Evolutionary conservation across 140 eudicot genomes (phyloP), one percentile per base, ranked within the genome.

Genomic region (Erigeron philadelphicus): DNA sequence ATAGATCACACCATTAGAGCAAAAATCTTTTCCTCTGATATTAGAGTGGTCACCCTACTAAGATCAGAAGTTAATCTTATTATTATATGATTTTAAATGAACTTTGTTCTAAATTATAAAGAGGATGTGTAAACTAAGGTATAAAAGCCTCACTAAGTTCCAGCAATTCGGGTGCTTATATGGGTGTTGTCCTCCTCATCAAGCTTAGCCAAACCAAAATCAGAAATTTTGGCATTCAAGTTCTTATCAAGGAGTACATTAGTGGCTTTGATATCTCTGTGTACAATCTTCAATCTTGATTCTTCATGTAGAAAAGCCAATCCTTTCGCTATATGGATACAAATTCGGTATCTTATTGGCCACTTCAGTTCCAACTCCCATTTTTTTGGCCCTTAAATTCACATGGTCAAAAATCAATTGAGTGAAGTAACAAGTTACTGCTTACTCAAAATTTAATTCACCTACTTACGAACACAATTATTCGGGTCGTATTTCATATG

Each of bases 151-250:
- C 56, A 88, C 95, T 43, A 79, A 40, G 95, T 88, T 69, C 95
- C 95, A 55, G 92, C 95, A 16, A 88, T 61, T 2, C 95, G 83
- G 49, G 95, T 88, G 87, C 87, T 88, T 44, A 88, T 88, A 68
- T 88, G 95, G 25, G 95, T 83, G 71, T 85, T 66, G 8, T 85
- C 92, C 58, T 85, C 89, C 64, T 88, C 95, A 73, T 88, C 95
- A 74, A 88, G 89, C 77, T 81, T 88, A 59, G 95, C 95, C 54
- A 85, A 79, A 56, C 95, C 95, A 54, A 88, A 88, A 72, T 88
- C 95, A 11, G 95, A 88, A 64, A 88, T 88, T 60, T 85, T 88
- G 25, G 92, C 91, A 40, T 79, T 48, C 43, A 88, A 82, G 67
- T 88, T 47, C 75, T 81, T 79, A 72, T 88, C 95, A 60, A 88